Evolutionary conservation across 108 stramenopile species (phyloP).

Genomic region (Fragilaria crotonensis): DNA sequence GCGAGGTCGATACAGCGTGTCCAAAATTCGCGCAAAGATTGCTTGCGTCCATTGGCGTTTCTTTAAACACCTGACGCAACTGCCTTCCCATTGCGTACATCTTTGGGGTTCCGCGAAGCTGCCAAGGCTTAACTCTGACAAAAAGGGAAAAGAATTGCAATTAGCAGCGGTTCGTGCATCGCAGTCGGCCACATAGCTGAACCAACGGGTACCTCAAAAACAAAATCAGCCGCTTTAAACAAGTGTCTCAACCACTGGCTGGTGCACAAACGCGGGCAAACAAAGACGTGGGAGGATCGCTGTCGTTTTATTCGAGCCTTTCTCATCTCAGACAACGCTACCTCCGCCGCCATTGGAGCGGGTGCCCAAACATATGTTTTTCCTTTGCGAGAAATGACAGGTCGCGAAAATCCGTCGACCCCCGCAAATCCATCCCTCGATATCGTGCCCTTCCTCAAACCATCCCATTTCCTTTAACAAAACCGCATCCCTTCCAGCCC

Average conservation of each 20-base stretch:
- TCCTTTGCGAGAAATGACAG: too few relatives aligned
- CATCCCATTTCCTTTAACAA: too few relatives aligned
- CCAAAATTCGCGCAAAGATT: too few relatives aligned
- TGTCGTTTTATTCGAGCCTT: conserved; percentile 25
- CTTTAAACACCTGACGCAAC: conserved; percentile 10
- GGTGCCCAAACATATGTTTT: conserved; percentile 30
- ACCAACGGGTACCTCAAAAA: conserved; percentile 2
- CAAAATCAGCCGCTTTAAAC: conserved; percentile 16
- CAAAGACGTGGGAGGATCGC: conserved; percentile 2
- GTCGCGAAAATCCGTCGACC: too few relatives aligned
- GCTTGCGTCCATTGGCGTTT: too few relatives aligned
- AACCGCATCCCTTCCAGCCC: too few relatives aligned
- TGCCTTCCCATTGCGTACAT: conserved; percentile 21
- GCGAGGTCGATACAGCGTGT: conserved; percentile 3
- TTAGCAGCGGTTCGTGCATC: conserved; percentile 26
- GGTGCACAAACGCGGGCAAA: too few relatives aligned
- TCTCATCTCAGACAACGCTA: conserved; percentile 19
- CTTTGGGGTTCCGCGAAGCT: conserved; percentile 7
- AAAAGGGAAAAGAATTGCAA: conserved; percentile 23
- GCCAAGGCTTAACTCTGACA: conserved; percentile 19
- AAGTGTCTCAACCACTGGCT: conserved; percentile 16
- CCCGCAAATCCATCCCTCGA: too few relatives aligned
- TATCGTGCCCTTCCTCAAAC: too few relatives aligned
- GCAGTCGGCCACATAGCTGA: conserved; percentile 13
- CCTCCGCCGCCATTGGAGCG: conserved; percentile 16